These are phyloP conservation scores for Bimuria novae-zelandiae DNA, from an alignment of 2,329 filamentous ascomycete species.

Conservation along the genomic window DNA sequence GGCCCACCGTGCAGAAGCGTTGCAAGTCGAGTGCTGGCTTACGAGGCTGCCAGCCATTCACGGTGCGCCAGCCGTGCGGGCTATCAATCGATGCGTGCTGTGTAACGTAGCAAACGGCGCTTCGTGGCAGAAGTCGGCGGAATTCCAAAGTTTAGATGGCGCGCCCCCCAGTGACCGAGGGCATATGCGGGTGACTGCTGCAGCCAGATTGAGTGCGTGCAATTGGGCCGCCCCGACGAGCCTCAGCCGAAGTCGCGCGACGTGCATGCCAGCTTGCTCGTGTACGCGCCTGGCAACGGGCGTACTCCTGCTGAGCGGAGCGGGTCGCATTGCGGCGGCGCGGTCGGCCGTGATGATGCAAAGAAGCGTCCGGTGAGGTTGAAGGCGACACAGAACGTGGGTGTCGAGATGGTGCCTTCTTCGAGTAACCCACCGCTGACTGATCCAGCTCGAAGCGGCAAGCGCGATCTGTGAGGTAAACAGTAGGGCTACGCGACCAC, in stretches of 20 bases:
- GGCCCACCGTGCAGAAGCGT: constrained; percentile 38
- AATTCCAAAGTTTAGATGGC: constrained; percentile 30
- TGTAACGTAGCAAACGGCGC: constrained; percentile 33
- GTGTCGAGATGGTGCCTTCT: constrained; percentile 8
- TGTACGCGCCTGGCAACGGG: constrained; percentile 1
- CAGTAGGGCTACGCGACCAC: constrained; percentile 31
- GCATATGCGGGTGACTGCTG: constrained; percentile 46
- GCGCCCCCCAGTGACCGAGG: constrained; percentile 39
- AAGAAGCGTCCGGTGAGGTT: constrained; percentile 11
- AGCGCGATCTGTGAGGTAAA: constrained; percentile 33
- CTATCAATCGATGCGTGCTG: constrained; percentile 38
- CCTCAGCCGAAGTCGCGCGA: constrained; percentile 19
- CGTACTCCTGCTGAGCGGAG: not conserved
- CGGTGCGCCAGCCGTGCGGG: constrained; percentile 29
- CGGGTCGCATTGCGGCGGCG: not conserved
- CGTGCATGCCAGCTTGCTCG: constrained; percentile 17
- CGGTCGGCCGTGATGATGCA: not conserved
- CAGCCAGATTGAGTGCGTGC: constrained; percentile 41
- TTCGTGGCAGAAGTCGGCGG: constrained; percentile 25
- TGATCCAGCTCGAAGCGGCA: constrained; percentile 23
- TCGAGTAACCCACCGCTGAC: constrained; percentile 25
- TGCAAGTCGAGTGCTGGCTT: constrained; percentile 31
- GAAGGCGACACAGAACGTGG: constrained; percentile 22
- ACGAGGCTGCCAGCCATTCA: constrained; percentile 28
- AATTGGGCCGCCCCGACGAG: constrained; percentile 31